Evolutionary conservation across 1,284 basidiomycete species (phyloP).

Genomic region (Naganishia cerealis): DNA sequence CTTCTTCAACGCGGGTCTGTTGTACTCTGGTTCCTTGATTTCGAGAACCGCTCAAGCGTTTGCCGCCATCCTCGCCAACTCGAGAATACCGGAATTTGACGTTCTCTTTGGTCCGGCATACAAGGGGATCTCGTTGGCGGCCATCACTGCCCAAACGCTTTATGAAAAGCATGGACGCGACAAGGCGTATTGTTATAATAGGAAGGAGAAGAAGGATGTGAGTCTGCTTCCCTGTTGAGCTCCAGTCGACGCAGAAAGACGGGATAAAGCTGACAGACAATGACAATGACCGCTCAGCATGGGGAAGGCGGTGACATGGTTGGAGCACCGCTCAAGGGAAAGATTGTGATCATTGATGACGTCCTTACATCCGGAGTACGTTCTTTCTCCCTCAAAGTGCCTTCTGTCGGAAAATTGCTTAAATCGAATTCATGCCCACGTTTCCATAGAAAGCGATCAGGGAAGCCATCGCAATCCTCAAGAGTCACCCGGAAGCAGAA

Average conservation of each 20-base stretch:
- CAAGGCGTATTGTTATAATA: slow-evolving; percentile 84
- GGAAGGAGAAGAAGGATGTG: slow-evolving; percentile 87
- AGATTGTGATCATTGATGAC: slow-evolving; percentile 89
- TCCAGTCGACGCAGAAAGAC: neutral
- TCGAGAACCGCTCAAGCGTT: slow-evolving; percentile 81
- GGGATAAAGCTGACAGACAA: slow-evolving; percentile 1
- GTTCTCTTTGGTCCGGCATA: slow-evolving; percentile 96
- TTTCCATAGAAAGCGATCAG: slow-evolving; percentile 69
- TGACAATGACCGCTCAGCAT: slow-evolving; percentile 57
- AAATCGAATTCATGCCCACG: neutral
- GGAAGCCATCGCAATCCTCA: slow-evolving; percentile 72
- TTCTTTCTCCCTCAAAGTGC: slow-evolving; percentile 3
- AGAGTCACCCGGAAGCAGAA: slow-evolving; percentile 64
- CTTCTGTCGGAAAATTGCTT: neutral
- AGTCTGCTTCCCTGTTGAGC: slow-evolving; percentile 34
- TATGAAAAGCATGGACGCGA: slow-evolving; percentile 66
- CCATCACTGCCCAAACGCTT: slow-evolving; percentile 78
- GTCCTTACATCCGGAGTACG: slow-evolving; percentile 83
- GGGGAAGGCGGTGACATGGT: slow-evolving; percentile 95
- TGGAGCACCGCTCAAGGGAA: slow-evolving; percentile 75
- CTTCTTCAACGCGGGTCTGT: slow-evolving; percentile 91
- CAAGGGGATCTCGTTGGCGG: slow-evolving; percentile 94
- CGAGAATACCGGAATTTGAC: slow-evolving; percentile 70
- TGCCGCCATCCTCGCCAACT: slow-evolving; percentile 60
- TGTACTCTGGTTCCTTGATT: slow-evolving; percentile 81